Percentiles rank a stretch among this genome's conserved stretches.
Conservation (phyloP, 2,329 filamentous ascomycete species). For the Clonostachys byssicola region DNA sequence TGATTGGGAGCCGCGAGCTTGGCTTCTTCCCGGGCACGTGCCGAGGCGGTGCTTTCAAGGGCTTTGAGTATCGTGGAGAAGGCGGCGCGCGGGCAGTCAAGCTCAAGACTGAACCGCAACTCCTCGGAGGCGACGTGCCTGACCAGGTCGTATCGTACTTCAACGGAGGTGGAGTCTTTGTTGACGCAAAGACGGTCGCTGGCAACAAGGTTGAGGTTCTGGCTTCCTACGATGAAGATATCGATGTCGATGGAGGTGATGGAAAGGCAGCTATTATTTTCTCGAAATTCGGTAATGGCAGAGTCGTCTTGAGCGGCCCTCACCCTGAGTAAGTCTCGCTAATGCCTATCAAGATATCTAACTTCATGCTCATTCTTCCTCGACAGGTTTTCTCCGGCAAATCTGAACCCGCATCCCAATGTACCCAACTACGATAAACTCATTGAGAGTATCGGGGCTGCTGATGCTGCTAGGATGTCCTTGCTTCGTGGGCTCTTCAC, state of each 20-base stretch:
- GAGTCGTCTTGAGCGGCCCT: slow-evolving; percentile 75
- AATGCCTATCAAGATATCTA: background rate
- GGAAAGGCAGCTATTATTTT: slow-evolving; percentile 78
- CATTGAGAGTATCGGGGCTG: slow-evolving; percentile 60
- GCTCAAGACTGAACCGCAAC: slow-evolving; percentile 59
- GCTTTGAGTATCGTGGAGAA: slow-evolving; percentile 90
- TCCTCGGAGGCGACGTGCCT: slow-evolving; percentile 51
- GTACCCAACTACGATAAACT: slow-evolving; percentile 67
- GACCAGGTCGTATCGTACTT: slow-evolving; percentile 75
- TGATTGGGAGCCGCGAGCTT: slow-evolving; percentile 80
- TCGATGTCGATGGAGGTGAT: slow-evolving; percentile 72
- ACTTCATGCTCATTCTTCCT: slow-evolving; percentile 5
- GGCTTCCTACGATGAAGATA: slow-evolving; percentile 70
- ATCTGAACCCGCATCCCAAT: slow-evolving; percentile 65
- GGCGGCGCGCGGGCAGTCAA: slow-evolving; percentile 71
- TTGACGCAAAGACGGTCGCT: slow-evolving; percentile 63
- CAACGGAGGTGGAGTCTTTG: slow-evolving; percentile 92
- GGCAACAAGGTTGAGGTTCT: slow-evolving; percentile 72
- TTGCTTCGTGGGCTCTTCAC: slow-evolving; percentile 78
- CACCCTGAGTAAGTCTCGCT: slow-evolving; percentile 72
- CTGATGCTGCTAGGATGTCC: slow-evolving; percentile 64
- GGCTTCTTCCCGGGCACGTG: slow-evolving; percentile 85
- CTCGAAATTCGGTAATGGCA: slow-evolving; percentile 77
- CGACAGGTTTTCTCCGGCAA: slow-evolving; percentile 73
- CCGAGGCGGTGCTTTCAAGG: slow-evolving; percentile 80